Evolutionary conservation across 2,329 filamentous ascomycete species (phyloP), one percentile per base, ranked within the genome.

Genomic region (Gyromitra esculenta): DNA sequence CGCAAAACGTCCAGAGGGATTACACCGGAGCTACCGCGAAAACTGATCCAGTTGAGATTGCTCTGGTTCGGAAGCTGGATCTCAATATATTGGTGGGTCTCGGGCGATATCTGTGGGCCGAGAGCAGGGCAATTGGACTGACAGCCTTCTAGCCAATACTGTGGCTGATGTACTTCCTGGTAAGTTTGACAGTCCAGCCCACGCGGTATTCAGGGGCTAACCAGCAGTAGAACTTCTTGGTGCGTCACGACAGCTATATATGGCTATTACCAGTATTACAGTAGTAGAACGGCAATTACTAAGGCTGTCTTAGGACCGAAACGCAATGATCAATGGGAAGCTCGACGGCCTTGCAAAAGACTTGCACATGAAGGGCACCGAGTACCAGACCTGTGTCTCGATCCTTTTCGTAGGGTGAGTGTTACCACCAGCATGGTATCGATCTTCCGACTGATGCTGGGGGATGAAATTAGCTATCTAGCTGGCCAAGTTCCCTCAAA

Each of bases 321-420:
- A 86, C 72, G 85, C 85, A 37, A 86, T 87, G 67, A 84, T 85
- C 0, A 84, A 85, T 56, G 85, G 85, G 5, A 83, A 85, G 72
- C 79, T 85, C 8, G 82, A 83, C 45, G 74, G 81, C 8, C 79
- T 87, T 2, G 84, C 86, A 74, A 80, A 83, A 8, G 86, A 87
- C 59, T 81, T 86, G 15, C 81, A 82, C 6, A 81, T 87, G 79
- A 82, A 82, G 1, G 84, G 84, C 5, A 84, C 83, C 5, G 83
- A 86, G 77, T 85, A 85, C 78, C 82, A 85, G 75, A 85, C 84
- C n/a, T 83, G 82, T 68, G 83, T 85, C n/a, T 83, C 82, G 25
- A 84, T 85, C 67, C 79, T 85, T 5, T 85, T 85, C 73, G 84
- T 84, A 9, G 84, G 84, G 50, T 82, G 79, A 39, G 66, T 60